A percentile compares a stretch with the other conserved stretches of the same genome.
Conservation (phyloP, 2,329 filamentous ascomycete genomes). For the Escovopsis sp. region DNA sequence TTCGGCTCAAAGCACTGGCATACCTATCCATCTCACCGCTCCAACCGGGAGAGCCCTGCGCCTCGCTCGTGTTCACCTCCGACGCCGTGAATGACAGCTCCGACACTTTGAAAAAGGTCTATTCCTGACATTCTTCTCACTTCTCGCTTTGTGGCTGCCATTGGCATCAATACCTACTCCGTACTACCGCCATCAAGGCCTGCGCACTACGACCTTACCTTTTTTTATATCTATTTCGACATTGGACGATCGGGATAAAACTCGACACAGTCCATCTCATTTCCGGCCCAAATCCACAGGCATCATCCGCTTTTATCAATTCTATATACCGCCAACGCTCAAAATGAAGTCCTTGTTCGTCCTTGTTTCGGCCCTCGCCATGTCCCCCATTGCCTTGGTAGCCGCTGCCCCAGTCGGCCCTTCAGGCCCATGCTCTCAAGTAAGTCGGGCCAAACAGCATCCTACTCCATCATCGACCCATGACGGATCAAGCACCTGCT, state of each 20-base stretch:
- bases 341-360: constrained; percentile 3
- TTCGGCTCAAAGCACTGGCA: too few relatives aligned
- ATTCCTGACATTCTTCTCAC: too few relatives aligned
- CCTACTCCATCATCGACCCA: neutral
- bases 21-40: neutral
- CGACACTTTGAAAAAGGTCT: neutral
- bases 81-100: neutral
- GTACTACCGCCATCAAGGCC: too few relatives aligned
- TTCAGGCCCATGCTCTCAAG: constrained; percentile 20
- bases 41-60: neutral
- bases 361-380: constrained; percentile 3
- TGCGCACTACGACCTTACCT: too few relatives aligned
- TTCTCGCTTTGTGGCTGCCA: too few relatives aligned
- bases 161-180: too few relatives aligned
- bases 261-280: too few relatives aligned
- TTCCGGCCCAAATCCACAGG: too few relatives aligned
- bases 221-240: too few relatives aligned
- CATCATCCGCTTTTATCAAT: too few relatives aligned
- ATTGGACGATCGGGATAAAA: too few relatives aligned
- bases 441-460: constrained; percentile 8
- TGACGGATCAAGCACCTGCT: neutral
- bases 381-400: constrained; percentile 6
- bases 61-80: neutral
- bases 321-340: too few relatives aligned
- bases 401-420: constrained; percentile 17